These are phyloP conservation scores for Lantana camara DNA, from an alignment of 257 asterid genomes.

Conservation along the genomic window DNA sequence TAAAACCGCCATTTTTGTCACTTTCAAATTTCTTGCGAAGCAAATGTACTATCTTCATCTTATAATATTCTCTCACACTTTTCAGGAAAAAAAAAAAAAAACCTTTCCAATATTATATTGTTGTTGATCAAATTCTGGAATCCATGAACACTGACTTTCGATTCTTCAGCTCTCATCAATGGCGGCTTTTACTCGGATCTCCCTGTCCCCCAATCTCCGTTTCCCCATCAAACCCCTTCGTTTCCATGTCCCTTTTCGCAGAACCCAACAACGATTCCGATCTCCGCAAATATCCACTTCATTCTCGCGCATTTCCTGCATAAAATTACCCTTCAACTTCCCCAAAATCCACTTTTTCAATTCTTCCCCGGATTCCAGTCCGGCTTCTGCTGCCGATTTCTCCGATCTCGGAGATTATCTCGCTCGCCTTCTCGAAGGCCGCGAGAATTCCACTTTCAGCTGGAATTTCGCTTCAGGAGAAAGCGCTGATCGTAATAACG, in stretches of 20 bases:
- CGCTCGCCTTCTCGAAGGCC: slow-evolving; percentile 38
- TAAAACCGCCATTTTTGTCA: no score
- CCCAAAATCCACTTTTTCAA: slow-evolving; percentile 18
- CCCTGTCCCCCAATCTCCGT: slow-evolving; percentile 44
- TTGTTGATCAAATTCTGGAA: neutral
- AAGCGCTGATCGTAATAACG: slow-evolving; percentile 7
- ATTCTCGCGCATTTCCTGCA: slow-evolving; percentile 29
- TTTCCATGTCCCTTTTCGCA: slow-evolving; percentile 13
- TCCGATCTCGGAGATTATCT: slow-evolving; percentile 32
- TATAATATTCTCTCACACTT: no score
- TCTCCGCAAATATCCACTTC: no score
- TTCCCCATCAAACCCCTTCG: slow-evolving; percentile 25
- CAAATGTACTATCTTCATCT: no score
- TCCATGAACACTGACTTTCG: neutral
- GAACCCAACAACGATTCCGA: slow-evolving; percentile 12
- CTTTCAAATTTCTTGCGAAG: no score
- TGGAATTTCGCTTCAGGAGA: slow-evolving; percentile 47
- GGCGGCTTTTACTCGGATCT: slow-evolving; percentile 56
- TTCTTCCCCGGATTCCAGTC: slow-evolving; percentile 26
- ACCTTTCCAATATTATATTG: no score
- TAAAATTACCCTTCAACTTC: slow-evolving; percentile 17
- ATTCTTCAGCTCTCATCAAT: slow-evolving; percentile 29
- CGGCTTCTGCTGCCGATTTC: slow-evolving; percentile 25
- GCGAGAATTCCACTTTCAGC: slow-evolving; percentile 28
- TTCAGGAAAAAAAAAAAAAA: no score